Base-by-base conservation (phyloP, 306 rosid species). In the Cucurbita maxima region DNA sequence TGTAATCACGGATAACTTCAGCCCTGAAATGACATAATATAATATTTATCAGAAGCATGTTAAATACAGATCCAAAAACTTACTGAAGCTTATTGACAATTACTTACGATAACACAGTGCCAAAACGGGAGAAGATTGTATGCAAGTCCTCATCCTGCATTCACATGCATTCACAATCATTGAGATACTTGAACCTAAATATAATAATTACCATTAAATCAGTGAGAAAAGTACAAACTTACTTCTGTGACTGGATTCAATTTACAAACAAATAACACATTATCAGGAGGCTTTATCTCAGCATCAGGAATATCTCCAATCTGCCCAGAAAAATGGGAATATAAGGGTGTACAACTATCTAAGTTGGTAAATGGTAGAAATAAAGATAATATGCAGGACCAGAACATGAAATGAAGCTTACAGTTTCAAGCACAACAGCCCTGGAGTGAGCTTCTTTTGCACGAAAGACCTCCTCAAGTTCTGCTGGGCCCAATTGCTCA, bases 231-330 rank as follows among this genome's bases (percentile, higher is more conserved):
- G 25, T 4, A 37, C 55, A 43, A 19, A 79, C 89, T 79, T 71
- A 91, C 99, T 88, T 91, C 96, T 40, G 99, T 94, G 77, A 91
- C 99, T 1, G 97, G 97, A 80, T 94, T 94, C 83, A 94, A 80
- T 81, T 94, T 94, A 84, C 97, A 94, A 57, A 91, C 97, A 79
- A 94, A 94, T 38, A 94, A 81, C 80, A 94, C 99, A 58, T 85
- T 83, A 41, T 94, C 97, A 1, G 97, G 99, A 75, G 99, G 99
- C 83, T 89, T 94, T 55, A 91, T 81, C 74, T 94, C 97, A 81
- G 96, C 97, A 86, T 94, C 95, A 68, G 97, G 99, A 85, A 94
- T 91, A 85, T 94, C 99, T 58, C 97, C 99, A 57, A 94, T 86
- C 99, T 94, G 83, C 78, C 37, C 41, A 57, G 61, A 38, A 50